Base-by-base conservation (phyloP, 345 rosid species). In the Firmiana major region DNA sequence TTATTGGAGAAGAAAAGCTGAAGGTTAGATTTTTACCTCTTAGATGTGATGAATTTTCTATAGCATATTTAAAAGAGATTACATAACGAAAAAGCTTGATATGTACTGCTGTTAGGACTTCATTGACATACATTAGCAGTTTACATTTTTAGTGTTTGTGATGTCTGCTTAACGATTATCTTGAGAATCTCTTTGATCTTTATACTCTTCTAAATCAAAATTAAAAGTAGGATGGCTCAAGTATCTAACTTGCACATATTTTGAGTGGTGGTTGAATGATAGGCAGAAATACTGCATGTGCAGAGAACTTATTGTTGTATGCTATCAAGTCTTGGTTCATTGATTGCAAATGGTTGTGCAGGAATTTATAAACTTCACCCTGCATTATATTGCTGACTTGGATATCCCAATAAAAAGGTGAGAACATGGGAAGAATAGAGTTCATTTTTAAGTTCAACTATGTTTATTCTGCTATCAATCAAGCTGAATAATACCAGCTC, bases 351-450 rank as follows among this genome's bases (percentile, higher is more conserved):
- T 81, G 45, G 62, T 79, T 81, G 45, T 87, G 88, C 94, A 96
- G 99, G 98, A 93, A 79, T 31, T 96, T 16, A 92, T 96, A 42
- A 96, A 92, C 57, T 96, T 92, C 79, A 79, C 90, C 0, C 91
- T 96, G 69, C 98, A 90, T 77, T 93, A 91, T 81, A 91, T 96
- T 86, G 98, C 98, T 54, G 95, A 96, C 85, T 84, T 96, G 90
- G 99, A 96, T 81, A 96, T 96, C 80, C 99, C 99, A 10, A 91
- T 96, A 76, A 96, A 96, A 87, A 89, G 99, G 99, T 90, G 75
- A 77, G 81, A 53, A 54, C 51, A 55, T 51, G 9, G 7, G 26
- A 24, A 22, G 73, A 54, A 49, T 48, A 31, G 43, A 26, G 38
- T 68, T 68, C 16, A 40, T 12, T 31, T 76, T 62, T 13, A 22